phyloP scores from a whole-genome alignment of 768 basidiomycete genomes.

The Pseudohyphozyma bogoriensis region DNA sequence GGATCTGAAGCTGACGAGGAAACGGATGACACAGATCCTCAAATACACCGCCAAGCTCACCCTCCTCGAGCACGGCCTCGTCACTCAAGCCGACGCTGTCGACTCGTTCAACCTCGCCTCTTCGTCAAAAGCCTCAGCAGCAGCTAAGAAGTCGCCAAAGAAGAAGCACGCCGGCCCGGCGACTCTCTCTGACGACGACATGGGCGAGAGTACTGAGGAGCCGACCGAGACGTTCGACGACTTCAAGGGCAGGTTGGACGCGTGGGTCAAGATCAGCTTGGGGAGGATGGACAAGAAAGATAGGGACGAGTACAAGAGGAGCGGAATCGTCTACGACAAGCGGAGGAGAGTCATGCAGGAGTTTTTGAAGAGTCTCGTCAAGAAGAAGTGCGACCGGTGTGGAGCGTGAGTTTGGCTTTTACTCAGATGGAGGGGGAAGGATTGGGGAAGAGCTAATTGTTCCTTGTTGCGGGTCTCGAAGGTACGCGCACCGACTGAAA shows the following conservation, averaged over 20 bases:
- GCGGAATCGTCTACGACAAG: conserved; percentile 72
- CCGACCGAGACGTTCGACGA: conserved; percentile 49
- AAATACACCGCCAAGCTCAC: conserved; percentile 80
- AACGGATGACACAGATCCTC: conserved; percentile 47
- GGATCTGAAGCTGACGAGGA: background rate
- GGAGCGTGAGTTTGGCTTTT: conserved; percentile 53
- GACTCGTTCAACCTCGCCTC: conserved; percentile 43
- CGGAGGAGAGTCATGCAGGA: conserved; percentile 72
- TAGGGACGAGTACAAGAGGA: conserved; percentile 46
- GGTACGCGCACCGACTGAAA: conserved; percentile 72
- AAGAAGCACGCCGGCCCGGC: conserved; percentile 41
- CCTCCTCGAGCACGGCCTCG: conserved; percentile 76
- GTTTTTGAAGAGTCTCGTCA: conserved; percentile 61
- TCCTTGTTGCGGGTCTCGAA: conserved; percentile 34
- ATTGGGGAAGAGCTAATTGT: background rate
- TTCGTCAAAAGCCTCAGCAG: conserved; percentile 33
- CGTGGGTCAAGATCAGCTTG: conserved; percentile 46
- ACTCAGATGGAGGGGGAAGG: background rate
- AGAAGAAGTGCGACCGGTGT: conserved; percentile 62
- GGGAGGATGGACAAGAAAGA: conserved; percentile 41
- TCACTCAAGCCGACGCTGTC: conserved; percentile 66
- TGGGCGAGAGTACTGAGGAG: conserved; percentile 41
- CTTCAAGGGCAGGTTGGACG: conserved; percentile 54
- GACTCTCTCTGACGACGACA: conserved; percentile 39
- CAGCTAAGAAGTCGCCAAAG: conserved; percentile 40